Percentiles rank a stretch among this genome's conserved stretches.
phyloP scores from a whole-genome alignment of 768 basidiomycete species.

The Rhodotorula babjevae region DNA sequence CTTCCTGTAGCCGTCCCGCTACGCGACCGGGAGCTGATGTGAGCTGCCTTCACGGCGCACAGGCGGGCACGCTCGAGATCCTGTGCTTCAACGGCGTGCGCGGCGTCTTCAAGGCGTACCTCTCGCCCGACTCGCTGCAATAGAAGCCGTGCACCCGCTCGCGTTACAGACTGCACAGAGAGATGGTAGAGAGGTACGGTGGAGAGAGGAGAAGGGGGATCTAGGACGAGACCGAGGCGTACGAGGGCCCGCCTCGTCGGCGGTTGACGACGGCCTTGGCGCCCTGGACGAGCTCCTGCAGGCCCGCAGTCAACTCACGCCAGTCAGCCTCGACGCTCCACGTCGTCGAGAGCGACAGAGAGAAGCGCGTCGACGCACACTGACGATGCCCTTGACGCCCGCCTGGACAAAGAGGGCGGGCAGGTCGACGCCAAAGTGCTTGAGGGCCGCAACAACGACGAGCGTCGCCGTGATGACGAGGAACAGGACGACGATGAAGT shows the following conservation, averaged over 20 bases:
- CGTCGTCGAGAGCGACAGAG: too few species aligned
- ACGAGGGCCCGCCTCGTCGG: background rate
- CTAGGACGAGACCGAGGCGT: background rate
- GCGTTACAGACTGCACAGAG: background rate
- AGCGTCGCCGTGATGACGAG: conserved; percentile 38
- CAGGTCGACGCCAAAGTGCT: conserved; percentile 36
- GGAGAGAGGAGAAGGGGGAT: too few species aligned
- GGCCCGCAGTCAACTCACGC: background rate
- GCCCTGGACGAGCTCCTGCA: background rate
- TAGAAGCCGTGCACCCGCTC: background rate
- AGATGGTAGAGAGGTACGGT: too few species aligned
- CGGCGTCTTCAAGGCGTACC: conserved; percentile 17
- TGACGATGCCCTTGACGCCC: background rate
- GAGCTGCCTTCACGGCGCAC: background rate
- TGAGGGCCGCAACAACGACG: conserved; percentile 37
- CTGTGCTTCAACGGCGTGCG: conserved; percentile 35
- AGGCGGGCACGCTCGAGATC: conserved; percentile 9
- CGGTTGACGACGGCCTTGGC: background rate
- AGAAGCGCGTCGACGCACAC: background rate
- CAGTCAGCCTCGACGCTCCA: background rate
- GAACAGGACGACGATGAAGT: conserved; percentile 42
- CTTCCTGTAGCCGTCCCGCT: too few species aligned
- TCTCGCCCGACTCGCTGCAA: background rate
- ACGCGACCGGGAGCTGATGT: too few species aligned
- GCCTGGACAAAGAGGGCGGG: conserved; percentile 4